Base-by-base conservation (phyloP, 2,329 filamentous ascomycete genomes). In the Curvularia lunata region DNA sequence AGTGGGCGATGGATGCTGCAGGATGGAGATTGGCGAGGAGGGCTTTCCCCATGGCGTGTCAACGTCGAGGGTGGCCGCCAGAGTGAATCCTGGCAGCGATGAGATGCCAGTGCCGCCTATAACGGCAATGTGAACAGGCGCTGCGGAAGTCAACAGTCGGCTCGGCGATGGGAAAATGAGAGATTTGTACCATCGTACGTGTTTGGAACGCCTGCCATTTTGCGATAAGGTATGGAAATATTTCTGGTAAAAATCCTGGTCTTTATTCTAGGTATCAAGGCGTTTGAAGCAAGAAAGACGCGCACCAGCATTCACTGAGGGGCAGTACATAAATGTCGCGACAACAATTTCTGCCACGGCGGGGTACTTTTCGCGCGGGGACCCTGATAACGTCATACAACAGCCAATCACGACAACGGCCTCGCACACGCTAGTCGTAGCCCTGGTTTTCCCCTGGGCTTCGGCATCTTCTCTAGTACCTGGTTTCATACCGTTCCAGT, bases 1-100 rank as follows among this genome's bases (percentile, higher is more conserved):
- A 62, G 91, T 86, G 42, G 88, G 86, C 66, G 90, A 90, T 64
- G 87, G 85, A 84, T 97, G 94, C 77, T 93, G 88, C 71, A 97
- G 88, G 79, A 99, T 93, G 64, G 88, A 86, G 79, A 99, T 94
- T 21, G 87, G 86, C 0, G 86, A 87, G 38, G 86, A 88, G 3
- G 95, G 91, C 51, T 82, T 77, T 70, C 95, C 95, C 95, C 95
- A 99, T 30, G 95, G 95, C 9, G 95, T 99, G 38, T 82, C 78
- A 54, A 91, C 83, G 69, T 88, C 88, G 67, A 99, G 81, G 27
- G 85, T 85, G 25, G 94, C 93, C 61, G 96, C 88, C 72, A 92
- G 91, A 19, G 87, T 89, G 83, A 95, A 98, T 78, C 90, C 89
- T 27, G 92, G 89, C 66, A 99, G 89, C 68, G 91, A 88, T 76